phyloP scores from a whole-genome alignment of 352 stramenopile genomes.

The Phytophthora vignae region DNA sequence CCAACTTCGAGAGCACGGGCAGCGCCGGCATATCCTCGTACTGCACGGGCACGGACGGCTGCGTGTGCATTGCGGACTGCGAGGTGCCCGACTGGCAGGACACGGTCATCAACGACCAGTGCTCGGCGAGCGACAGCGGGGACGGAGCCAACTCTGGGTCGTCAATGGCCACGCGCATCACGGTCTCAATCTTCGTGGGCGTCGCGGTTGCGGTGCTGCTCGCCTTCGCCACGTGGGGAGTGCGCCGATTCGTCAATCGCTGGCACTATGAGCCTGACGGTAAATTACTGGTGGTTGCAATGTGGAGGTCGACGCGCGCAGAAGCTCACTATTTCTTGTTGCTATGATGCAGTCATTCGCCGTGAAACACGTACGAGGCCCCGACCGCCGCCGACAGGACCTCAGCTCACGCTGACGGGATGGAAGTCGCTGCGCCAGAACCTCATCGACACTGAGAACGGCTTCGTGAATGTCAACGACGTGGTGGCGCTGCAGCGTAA shows the following conservation, averaged over 20 bases:
- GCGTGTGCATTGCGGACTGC: conserved; percentile 53
- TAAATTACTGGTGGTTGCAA: conserved; percentile 12
- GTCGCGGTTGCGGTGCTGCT: conserved; percentile 31
- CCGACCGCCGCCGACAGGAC: conserved; percentile 33
- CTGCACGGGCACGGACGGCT: conserved; percentile 45
- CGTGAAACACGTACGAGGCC: conserved; percentile 14
- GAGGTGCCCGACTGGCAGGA: conserved; percentile 38
- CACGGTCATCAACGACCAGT: conserved; percentile 38
- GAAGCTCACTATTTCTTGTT: conserved; percentile 3
- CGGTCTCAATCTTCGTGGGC: conserved; percentile 37
- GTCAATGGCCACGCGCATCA: conserved; percentile 36
- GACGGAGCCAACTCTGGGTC: conserved; percentile 3
- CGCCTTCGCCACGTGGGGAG: conserved; percentile 35
- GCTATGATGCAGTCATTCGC: conserved; percentile 16
- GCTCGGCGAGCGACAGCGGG: conserved; percentile 15
- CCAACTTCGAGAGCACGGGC: conserved; percentile 34
- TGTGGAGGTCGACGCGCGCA: neutral
- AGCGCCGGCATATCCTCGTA: conserved; percentile 32
- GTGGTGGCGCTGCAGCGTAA: conserved; percentile 22
- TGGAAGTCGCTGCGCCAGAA: conserved; percentile 68
- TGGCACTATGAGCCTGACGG: conserved; percentile 8
- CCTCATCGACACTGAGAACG: conserved; percentile 57
- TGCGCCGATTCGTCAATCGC: conserved; percentile 22
- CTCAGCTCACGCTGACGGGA: conserved; percentile 51
- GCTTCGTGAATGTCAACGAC: conserved; percentile 26